Base-by-base conservation (phyloP, 164 flowering plant species). In the Chloranthus sessilifolius region DNA sequence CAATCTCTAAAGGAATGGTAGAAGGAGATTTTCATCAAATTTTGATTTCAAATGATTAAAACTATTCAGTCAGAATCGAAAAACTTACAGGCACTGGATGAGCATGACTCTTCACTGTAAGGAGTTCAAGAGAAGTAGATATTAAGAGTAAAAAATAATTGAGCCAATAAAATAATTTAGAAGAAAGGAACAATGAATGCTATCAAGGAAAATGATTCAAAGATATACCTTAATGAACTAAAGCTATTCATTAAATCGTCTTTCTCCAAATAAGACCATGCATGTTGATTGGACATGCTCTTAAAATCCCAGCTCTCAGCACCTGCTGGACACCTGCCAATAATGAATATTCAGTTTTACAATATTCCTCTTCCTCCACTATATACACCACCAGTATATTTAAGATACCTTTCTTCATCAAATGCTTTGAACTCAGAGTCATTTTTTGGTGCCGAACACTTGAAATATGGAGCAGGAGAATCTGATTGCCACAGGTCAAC, bases 41-140 rank as follows among this genome's bases (percentile, higher is more conserved):
- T 7, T 10, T 25, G n/a, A 45, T 12, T 10, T 11, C 15, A 45
- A 15, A 45, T 11, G 19, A 53, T 52, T 54, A 43, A 27, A 29
- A 43, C 3, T 12, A 30, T 28, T 2, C 37, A 9, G 7, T 64
- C 41, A 5, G 3, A 34, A 52, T 20, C 12, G 55, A 16, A 16
- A 20, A 19, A 29, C 40, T 22, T 41, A 85, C 95, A 89, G 80
- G 89, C 80, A 65, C 63, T 73, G 42, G 82, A 79, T 31, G 82
- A 75, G 73, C 84, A 68, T 20, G 90, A 83, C 61, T 83, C 90
- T 57, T 83, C 88, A 29, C 90, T 86, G 83, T 65, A 60, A 61
- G 30, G 58, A 41, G 20, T 39, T 34, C 7, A 10, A 41, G 43
- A 43, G 43, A 45, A 52, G 34, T 22, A 34, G 22, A 40, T 17